These are phyloP conservation scores for Phytophthora cajani DNA, from an alignment of 352 stramenopile species.

Conservation along the genomic window DNA sequence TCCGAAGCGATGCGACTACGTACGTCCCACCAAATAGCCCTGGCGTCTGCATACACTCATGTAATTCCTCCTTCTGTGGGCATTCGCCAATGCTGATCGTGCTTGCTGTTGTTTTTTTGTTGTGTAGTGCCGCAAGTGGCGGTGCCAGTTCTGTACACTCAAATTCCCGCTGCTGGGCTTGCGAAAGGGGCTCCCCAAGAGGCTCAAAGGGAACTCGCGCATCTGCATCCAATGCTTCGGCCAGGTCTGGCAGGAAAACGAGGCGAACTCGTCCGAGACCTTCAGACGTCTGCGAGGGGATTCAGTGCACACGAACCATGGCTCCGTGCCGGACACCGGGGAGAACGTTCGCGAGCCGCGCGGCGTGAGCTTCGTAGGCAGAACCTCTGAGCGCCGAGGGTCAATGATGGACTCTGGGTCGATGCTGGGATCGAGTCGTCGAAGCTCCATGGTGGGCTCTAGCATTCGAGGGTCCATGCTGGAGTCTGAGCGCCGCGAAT, in stretches of 20 bases:
- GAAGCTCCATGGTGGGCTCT: constrained; percentile 25
- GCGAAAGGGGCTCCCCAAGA: constrained; percentile 50
- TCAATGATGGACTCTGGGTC: constrained; percentile 24
- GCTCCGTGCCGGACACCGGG: constrained; percentile 10
- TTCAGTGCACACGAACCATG: constrained; percentile 11
- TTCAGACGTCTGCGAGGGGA: constrained; percentile 4
- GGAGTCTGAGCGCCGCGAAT: constrained; percentile 42
- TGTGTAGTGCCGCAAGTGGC: constrained; percentile 51
- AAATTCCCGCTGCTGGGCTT: constrained; percentile 56
- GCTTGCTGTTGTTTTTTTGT: constrained; percentile 1
- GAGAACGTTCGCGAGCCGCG: constrained; percentile 15
- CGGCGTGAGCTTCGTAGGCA: constrained; percentile 28
- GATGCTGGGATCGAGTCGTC: constrained; percentile 16
- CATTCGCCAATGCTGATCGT: background rate
- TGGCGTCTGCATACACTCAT: background rate
- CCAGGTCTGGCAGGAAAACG: constrained; percentile 48
- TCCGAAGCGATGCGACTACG: constrained; percentile 66
- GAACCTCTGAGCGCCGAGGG: constrained; percentile 14
- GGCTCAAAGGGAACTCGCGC: constrained; percentile 61
- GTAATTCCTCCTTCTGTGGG: background rate
- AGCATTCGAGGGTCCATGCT: constrained; percentile 38
- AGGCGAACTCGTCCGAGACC: constrained; percentile 10
- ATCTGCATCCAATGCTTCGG: constrained; percentile 64
- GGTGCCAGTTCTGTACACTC: constrained; percentile 72
- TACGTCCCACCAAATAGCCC: constrained; percentile 23